phyloP scores from a whole-genome alignment of 208 protist species.

The Leishmania gerbilli region DNA sequence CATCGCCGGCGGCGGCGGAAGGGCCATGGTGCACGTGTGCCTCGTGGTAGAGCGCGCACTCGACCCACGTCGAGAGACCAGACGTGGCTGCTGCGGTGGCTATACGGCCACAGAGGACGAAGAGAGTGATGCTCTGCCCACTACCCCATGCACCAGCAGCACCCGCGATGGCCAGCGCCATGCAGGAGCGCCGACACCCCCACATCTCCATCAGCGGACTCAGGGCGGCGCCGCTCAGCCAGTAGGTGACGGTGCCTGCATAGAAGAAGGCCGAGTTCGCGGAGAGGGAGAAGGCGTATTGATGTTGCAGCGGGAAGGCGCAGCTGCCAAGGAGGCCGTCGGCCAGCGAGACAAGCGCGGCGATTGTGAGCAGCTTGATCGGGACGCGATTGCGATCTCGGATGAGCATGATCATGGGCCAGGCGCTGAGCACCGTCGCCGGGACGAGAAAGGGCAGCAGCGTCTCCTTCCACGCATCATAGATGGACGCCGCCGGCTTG shows the following conservation, averaged over 20 bases:
- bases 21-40: not conserved
- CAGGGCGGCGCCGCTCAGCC: slow-evolving; percentile 12
- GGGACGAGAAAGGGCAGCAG: slow-evolving; percentile 18
- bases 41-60: slow-evolving; percentile 24
- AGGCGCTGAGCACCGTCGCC: slow-evolving; percentile 14
- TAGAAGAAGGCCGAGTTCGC: slow-evolving; percentile 19
- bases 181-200: slow-evolving; percentile 3
- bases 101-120: slow-evolving; percentile 3
- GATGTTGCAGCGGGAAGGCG: slow-evolving; percentile 19
- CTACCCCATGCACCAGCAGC: slow-evolving; percentile 5
- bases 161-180: slow-evolving; percentile 8
- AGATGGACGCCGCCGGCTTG: slow-evolving; percentile 5
- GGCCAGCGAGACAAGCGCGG: slow-evolving; percentile 13
- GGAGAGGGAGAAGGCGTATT: slow-evolving; percentile 20
- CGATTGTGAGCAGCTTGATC: slow-evolving; percentile 16
- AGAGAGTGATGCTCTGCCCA: slow-evolving; percentile 4
- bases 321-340: slow-evolving; percentile 26
- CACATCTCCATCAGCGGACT: slow-evolving; percentile 16
- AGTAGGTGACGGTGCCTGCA: slow-evolving; percentile 15
- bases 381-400: slow-evolving; percentile 1
- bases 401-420: slow-evolving; percentile 17
- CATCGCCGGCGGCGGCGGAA: not conserved
- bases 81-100: slow-evolving; percentile 15
- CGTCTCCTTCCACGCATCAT: slow-evolving; percentile 17
- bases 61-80: slow-evolving; percentile 8